Evolutionary conservation across 352 stramenopile species (phyloP).

Genomic region (Pythium biforme): DNA sequence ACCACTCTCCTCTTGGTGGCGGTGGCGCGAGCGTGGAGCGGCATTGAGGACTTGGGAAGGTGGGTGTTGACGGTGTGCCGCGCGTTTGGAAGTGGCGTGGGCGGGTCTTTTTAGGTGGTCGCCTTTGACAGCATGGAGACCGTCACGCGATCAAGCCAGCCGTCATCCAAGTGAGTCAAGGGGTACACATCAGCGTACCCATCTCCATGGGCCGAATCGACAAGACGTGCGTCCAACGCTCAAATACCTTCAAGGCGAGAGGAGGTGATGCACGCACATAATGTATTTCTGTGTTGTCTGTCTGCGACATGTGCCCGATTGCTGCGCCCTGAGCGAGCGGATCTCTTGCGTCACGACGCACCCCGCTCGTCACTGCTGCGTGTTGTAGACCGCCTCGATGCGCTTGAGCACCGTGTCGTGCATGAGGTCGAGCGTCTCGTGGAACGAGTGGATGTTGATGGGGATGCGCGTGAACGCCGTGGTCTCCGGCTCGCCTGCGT

Average conservation of each 20-base stretch:
- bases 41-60: not conserved
- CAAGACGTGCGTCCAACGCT: slow-evolving; percentile 2
- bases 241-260: not conserved
- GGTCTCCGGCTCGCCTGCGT: slow-evolving; percentile 41
- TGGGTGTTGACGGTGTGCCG: not conserved
- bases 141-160: slow-evolving; percentile 11
- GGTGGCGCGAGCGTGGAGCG: not conserved
- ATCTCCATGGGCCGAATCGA: not conserved
- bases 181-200: slow-evolving; percentile 1
- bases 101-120: slow-evolving; percentile 15
- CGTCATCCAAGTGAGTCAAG: slow-evolving; percentile 9
- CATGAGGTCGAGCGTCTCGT: slow-evolving; percentile 81
- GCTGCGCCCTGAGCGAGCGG: too few species aligned
- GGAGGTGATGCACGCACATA: not conserved
- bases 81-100: not conserved
- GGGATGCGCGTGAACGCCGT: slow-evolving; percentile 74
- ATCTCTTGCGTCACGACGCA: too few species aligned
- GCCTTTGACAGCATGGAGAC: not conserved
- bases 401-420: slow-evolving; percentile 85
- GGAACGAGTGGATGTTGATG: slow-evolving; percentile 85
- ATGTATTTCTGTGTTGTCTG: not conserved
- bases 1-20: not conserved
- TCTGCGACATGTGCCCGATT: slow-evolving; percentile 21
- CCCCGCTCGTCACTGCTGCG: slow-evolving; percentile 27
- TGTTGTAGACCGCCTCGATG: slow-evolving; percentile 73